Conservation (phyloP, 257 asterid genomes). For the Haberlea rhodopensis region DNA sequence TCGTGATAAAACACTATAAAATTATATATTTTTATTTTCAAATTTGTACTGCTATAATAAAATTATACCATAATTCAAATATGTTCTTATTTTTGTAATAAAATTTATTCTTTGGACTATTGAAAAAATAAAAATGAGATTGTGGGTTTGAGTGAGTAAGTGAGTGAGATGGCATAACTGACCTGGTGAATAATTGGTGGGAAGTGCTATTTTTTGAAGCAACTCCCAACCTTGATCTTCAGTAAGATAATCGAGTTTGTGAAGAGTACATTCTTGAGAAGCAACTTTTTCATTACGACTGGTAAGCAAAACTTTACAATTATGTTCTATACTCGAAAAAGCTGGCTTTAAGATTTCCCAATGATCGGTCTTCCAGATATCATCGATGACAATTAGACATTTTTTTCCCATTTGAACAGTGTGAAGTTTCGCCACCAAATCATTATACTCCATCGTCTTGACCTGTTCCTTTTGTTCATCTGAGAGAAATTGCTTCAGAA, state of each 20-base stretch:
- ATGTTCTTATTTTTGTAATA: too few relatives aligned
- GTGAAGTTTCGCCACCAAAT: constrained; percentile 8
- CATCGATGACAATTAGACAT: constrained; percentile 27
- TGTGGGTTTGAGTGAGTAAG: too few relatives aligned
- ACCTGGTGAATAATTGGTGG: not conserved
- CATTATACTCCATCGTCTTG: not conserved
- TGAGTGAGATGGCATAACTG: not conserved
- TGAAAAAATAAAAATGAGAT: too few relatives aligned
- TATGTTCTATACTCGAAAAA: constrained; percentile 1
- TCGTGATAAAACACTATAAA: too few relatives aligned
- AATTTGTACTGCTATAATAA: too few relatives aligned
- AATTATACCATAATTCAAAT: too few relatives aligned
- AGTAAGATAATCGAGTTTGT: too few relatives aligned
- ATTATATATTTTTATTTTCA: too few relatives aligned
- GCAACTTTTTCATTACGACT: constrained; percentile 19
- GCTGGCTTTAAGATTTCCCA: constrained; percentile 17
- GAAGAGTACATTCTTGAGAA: not conserved
- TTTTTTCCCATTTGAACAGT: not conserved
- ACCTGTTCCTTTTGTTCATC: not conserved
- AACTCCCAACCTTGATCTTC: too few relatives aligned
- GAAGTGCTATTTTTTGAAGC: constrained; percentile 17
- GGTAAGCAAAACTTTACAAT: too few relatives aligned
- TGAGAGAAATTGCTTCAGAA: too few relatives aligned
- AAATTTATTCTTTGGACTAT: too few relatives aligned
- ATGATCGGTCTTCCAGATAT: constrained; percentile 16